Conservation (phyloP, 768 basidiomycete genomes). For the Trametes sanguinea region DNA sequence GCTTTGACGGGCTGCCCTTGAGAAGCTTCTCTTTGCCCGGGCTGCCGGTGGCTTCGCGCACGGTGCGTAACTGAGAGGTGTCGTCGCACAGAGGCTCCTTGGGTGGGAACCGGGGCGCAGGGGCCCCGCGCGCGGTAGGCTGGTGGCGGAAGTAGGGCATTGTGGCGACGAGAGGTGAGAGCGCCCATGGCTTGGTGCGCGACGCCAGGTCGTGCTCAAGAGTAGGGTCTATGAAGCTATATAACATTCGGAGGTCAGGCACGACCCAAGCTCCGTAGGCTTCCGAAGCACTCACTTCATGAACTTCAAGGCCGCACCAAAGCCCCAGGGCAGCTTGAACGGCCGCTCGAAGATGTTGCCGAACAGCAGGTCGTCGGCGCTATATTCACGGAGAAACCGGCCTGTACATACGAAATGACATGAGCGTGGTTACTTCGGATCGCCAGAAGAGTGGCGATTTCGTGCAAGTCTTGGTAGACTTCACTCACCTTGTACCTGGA, state of each 20-base stretch:
- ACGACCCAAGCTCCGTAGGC: background rate
- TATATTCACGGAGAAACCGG: slow-evolving; percentile 66
- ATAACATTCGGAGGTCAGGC: background rate
- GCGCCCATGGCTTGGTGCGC: slow-evolving; percentile 82
- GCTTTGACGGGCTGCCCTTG: slow-evolving; percentile 42
- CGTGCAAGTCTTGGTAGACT: background rate
- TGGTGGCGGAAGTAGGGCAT: slow-evolving; percentile 76
- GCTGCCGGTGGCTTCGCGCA: slow-evolving; percentile 6
- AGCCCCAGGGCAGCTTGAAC: slow-evolving; percentile 81
- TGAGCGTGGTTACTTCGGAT: background rate
- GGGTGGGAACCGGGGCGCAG: slow-evolving; percentile 50
- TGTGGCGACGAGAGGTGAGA: slow-evolving; percentile 78
- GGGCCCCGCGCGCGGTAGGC: slow-evolving; percentile 21
- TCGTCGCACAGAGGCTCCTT: slow-evolving; percentile 53
- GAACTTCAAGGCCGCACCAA: slow-evolving; percentile 74
- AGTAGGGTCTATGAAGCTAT: slow-evolving; percentile 84
- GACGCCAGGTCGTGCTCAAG: slow-evolving; percentile 82
- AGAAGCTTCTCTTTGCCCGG: slow-evolving; percentile 19
- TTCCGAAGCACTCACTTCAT: slow-evolving; percentile 59
- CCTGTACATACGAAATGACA: slow-evolving; percentile 42
- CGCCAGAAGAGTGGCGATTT: too few relatives aligned
- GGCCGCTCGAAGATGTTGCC: slow-evolving; percentile 84
- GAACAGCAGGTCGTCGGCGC: slow-evolving; percentile 85
- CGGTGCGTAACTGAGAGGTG: slow-evolving; percentile 47
- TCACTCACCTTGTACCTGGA: slow-evolving; percentile 76